These are phyloP conservation scores for Filobasidium wieringae DNA, from an alignment of 768 basidiomycete genomes.

Conservation along the genomic window DNA sequence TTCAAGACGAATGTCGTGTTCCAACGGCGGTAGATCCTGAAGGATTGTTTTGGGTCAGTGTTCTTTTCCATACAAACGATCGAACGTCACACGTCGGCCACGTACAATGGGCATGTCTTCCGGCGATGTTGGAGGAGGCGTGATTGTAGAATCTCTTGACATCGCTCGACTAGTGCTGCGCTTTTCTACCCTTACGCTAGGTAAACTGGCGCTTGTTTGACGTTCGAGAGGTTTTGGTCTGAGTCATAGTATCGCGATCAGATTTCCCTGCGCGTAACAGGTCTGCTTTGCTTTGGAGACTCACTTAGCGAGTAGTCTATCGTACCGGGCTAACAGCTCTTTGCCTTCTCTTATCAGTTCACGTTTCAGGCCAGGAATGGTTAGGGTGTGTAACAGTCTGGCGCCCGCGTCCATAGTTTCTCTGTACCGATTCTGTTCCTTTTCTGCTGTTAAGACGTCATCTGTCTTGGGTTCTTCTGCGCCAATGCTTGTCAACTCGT, in stretches of 20 bases:
- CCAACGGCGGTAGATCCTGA: too few relatives aligned
- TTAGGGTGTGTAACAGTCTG: not conserved
- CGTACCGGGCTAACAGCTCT: conserved; percentile 7
- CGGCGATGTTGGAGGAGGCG: not conserved
- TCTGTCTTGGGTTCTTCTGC: too few relatives aligned
- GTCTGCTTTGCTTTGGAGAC: not conserved
- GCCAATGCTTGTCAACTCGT: too few relatives aligned
- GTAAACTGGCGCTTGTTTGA: not conserved
- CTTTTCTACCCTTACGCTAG: conserved; percentile 1
- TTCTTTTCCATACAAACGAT: too few relatives aligned
- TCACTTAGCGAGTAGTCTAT: conserved; percentile 1
- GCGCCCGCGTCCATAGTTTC: conserved; percentile 2
- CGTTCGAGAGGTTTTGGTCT: not conserved
- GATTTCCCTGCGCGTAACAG: too few relatives aligned
- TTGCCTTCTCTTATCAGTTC: conserved; percentile 10
- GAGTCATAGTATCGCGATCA: too few relatives aligned
- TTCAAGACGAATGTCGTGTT: too few relatives aligned
- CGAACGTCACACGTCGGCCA: too few relatives aligned
- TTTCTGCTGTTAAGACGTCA: not conserved
- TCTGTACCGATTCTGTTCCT: conserved; percentile 1
- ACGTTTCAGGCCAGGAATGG: not conserved
- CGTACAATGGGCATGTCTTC: not conserved
- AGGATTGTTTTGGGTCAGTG: too few relatives aligned
- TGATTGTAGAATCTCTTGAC: not conserved
- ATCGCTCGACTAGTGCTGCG: not conserved